Conservation (phyloP, 139 green algal species). For the Chlamydomonas sphaeroides region DNA sequence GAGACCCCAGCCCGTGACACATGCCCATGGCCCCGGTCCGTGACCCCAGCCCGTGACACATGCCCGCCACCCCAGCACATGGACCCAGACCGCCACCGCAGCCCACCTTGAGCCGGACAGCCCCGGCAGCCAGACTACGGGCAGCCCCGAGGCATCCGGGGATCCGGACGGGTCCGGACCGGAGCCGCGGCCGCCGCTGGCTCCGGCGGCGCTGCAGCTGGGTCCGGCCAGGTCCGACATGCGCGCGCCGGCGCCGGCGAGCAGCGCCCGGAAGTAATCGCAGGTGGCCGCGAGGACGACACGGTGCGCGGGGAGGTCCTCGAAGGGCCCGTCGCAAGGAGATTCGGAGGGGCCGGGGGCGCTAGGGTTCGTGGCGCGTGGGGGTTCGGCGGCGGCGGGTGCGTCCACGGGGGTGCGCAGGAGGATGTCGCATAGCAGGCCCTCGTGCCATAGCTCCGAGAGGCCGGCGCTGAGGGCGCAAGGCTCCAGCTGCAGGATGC, state of each 20-base stretch:
- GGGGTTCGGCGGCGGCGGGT: too few species aligned
- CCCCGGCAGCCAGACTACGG: constrained; percentile 37
- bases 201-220: neutral
- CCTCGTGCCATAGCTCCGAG: constrained; percentile 48
- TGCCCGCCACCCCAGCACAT: too few species aligned
- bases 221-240: constrained; percentile 45
- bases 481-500: neutral
- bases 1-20: too few species aligned
- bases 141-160: too few species aligned
- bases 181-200: neutral
- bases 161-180: neutral
- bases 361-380: neutral
- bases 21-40: too few species aligned
- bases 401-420: too few species aligned
- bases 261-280: constrained; percentile 62
- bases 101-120: constrained; percentile 28
- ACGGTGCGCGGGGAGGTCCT: constrained; percentile 44
- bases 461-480: neutral
- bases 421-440: constrained; percentile 46
- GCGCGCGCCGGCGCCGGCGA: constrained; percentile 42
- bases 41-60: too few species aligned
- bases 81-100: too few species aligned
- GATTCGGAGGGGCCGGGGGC: neutral
- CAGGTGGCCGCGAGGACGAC: constrained; percentile 57
- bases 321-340: neutral